Percentiles rank a stretch among this genome's conserved stretches.
Conservation (phyloP, 108 stramenopile genomes). For the Schizochytrium sp. region DNA sequence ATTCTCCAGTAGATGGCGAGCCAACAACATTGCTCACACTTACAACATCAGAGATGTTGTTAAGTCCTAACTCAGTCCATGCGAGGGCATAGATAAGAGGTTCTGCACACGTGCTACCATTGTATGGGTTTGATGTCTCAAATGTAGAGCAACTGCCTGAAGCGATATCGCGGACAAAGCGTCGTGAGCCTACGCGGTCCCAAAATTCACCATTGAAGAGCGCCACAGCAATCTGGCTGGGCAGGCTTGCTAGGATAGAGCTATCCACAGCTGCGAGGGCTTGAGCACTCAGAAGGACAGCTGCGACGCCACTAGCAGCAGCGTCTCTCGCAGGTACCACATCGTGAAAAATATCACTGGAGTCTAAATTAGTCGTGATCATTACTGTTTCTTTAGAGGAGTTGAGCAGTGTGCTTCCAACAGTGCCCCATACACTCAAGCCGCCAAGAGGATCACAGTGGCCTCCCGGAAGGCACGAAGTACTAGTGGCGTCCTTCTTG, state of each 20-base stretch:
- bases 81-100: conserved; percentile 13
- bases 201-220: conserved; percentile 55
- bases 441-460: conserved; percentile 49
- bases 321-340: not conserved
- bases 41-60: not conserved
- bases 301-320: not conserved
- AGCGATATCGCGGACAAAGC: conserved; percentile 32
- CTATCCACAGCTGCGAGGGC: conserved; percentile 10
- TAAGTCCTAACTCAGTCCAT: conserved; percentile 13
- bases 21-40: conserved; percentile 8
- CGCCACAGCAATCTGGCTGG: not conserved
- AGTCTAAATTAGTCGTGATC: not conserved
- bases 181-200: not conserved
- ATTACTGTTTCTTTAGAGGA: conserved; percentile 13
- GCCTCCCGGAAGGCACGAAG: not conserved
- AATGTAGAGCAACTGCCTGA: not conserved
- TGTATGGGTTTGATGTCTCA: conserved; percentile 12
- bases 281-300: not conserved
- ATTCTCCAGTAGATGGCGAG: not conserved
- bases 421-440: conserved; percentile 36
- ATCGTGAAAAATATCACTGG: not conserved
- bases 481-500: conserved; percentile 21
- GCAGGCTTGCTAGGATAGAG: not conserved
- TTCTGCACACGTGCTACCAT: not conserved
- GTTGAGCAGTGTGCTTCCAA: not conserved